Conservation (phyloP, 208 protist genomes). For the Crithidia fasciculata region DNA sequence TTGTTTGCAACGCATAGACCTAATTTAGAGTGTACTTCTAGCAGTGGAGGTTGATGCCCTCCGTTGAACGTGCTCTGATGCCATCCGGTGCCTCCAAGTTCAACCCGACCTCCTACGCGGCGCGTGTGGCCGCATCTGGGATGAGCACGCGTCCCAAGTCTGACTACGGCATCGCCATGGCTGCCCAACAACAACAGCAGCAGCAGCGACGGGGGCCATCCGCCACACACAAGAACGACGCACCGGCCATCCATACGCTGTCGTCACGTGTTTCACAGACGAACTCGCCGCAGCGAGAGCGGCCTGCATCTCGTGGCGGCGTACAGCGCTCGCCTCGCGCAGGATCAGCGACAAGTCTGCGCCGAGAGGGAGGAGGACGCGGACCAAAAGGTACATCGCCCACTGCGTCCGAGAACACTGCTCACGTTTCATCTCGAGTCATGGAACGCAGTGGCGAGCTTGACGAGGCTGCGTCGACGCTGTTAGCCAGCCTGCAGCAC, state of each 20-base stretch:
- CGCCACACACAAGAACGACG: neutral
- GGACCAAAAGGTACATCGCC: neutral
- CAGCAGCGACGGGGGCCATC: too few relatives aligned
- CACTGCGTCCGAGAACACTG: too few relatives aligned
- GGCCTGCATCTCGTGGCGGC: neutral
- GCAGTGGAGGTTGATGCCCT: too few relatives aligned
- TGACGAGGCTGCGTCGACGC: constrained; percentile 29
- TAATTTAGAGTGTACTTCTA: too few relatives aligned
- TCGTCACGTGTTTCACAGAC: neutral
- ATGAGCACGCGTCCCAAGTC: constrained; percentile 9
- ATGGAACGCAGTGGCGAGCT: neutral
- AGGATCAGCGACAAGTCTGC: too few relatives aligned
- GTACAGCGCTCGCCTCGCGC: neutral
- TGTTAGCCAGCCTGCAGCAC: constrained; percentile 51
- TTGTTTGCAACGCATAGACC: too few relatives aligned
- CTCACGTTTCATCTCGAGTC: too few relatives aligned
- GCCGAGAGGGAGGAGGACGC: too few relatives aligned
- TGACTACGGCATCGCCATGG: constrained; percentile 16
- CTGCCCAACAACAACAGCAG: neutral
- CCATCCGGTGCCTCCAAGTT: neutral
- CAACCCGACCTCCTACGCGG: constrained; percentile 2
- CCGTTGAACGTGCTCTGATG: neutral
- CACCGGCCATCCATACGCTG: neutral
- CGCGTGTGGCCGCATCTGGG: neutral
- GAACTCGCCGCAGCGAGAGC: neutral